Conservation (phyloP, 1,284 basidiomycete species). For the Irpex rosettiformis region DNA sequence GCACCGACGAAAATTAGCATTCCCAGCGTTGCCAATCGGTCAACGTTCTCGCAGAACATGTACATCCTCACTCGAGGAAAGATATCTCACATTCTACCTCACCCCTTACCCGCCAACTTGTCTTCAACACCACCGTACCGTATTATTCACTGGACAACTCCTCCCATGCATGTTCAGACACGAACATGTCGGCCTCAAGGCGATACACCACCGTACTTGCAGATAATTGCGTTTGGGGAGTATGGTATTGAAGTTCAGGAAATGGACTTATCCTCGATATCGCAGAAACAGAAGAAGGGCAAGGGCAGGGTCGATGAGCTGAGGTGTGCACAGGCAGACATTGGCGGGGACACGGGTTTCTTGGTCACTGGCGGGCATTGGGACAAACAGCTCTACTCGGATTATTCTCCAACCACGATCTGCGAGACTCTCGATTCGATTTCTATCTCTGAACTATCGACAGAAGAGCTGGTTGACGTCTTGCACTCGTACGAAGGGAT, state of each 20-base stretch:
- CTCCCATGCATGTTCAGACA: constrained; percentile 51
- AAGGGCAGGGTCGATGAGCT: constrained; percentile 41
- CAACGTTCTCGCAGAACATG: constrained; percentile 36
- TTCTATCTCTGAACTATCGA: constrained; percentile 48
- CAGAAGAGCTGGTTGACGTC: constrained; percentile 43
- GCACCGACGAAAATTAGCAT: constrained; percentile 49
- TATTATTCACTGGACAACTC: constrained; percentile 53
- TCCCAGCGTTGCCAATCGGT: constrained; percentile 30
- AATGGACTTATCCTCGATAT: constrained; percentile 38
- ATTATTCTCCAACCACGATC: constrained; percentile 33
- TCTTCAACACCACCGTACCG: constrained; percentile 46
- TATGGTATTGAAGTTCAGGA: constrained; percentile 72
- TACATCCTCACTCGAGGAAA: constrained; percentile 67
- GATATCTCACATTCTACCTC: constrained; percentile 62
- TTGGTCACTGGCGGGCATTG: constrained; percentile 67
- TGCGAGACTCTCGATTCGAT: constrained; percentile 38
- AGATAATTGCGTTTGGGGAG: constrained; percentile 64
- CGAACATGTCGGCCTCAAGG: constrained; percentile 42
- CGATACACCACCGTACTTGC: constrained; percentile 46
- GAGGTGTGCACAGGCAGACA: constrained; percentile 52
- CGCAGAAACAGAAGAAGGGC: constrained; percentile 48
- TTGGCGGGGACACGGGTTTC: constrained; percentile 58
- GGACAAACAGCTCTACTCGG: constrained; percentile 48
- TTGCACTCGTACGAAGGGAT: constrained; percentile 56
- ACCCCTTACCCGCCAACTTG: constrained; percentile 58